A percentile compares a stretch with the other conserved stretches of the same genome.
Conservation (phyloP, 2,329 filamentous ascomycete species). For the Talaromyces verruculosus region DNA sequence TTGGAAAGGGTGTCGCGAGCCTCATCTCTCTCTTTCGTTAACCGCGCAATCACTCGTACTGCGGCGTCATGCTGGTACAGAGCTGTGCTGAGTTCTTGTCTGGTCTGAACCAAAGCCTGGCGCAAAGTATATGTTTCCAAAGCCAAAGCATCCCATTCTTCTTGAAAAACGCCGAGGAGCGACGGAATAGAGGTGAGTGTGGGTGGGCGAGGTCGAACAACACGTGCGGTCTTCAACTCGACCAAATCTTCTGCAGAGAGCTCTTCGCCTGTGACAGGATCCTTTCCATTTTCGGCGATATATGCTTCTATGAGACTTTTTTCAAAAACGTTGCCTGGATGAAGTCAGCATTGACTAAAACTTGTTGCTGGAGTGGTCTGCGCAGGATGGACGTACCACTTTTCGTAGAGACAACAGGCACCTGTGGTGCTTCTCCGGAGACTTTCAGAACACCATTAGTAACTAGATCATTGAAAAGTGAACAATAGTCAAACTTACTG, state of each 20-base stretch:
- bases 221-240: conserved; percentile 76
- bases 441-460: conserved; percentile 55
- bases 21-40: conserved; percentile 90
- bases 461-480: neutral
- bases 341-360: conserved; percentile 31
- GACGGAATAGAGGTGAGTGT: conserved; percentile 95
- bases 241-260: conserved; percentile 82
- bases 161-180: conserved; percentile 90
- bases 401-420: conserved; percentile 92
- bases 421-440: conserved; percentile 92
- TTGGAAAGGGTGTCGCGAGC: conserved; percentile 85
- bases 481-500: conserved; percentile 52
- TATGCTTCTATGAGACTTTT: conserved; percentile 94
- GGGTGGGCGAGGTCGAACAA: conserved; percentile 85
- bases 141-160: conserved; percentile 94
- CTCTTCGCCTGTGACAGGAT: conserved; percentile 85
- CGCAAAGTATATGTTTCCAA: conserved; percentile 88
- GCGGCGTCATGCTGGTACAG: conserved; percentile 97
- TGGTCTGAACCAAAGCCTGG: conserved; percentile 83
- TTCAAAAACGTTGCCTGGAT: conserved; percentile 81
- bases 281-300: conserved; percentile 87
- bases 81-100: conserved; percentile 89
- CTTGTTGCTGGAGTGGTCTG: conserved; percentile 7
- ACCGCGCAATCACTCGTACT: conserved; percentile 85
- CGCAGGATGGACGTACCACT: conserved; percentile 63